Evolutionary conservation across 139 green algal species (phyloP), one percentile per base, ranked within the genome.

Genomic region (Parachlorella kessleri): DNA sequence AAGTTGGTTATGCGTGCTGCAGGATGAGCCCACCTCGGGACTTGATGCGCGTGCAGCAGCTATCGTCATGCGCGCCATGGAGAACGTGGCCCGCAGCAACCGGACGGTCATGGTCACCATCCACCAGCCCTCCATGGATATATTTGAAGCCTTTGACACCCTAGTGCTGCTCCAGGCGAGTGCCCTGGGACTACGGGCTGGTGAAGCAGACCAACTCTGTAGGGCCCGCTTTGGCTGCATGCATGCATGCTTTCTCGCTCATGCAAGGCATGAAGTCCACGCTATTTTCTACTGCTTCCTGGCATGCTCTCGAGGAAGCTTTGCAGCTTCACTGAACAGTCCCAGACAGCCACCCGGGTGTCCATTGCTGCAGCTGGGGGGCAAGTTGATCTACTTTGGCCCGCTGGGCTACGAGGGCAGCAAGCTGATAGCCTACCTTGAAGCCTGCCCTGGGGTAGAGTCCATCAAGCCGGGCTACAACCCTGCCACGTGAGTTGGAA

Each of bases 71-170:
- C 79, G 83, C 6, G 86, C 89, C 1, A 87, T 98, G 53, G 78
- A 85, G 32, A 96, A 95, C 78, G 90, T 95, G 18, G 93, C 88
- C 5, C 64, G 84, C 70, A 92, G 85, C 18, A 90, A 92, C 36
- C 87, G 93, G 63, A 96, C 94, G 7, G 90, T 98, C 14, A 92
- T 97, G 63, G 63, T 68, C 24, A 33, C 63, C 73, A 96, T 98
- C 77, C 94, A 98, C 81, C 94, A 98, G 82, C 94, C 94, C 28
- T 83, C 53, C 73, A 92, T 94, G 41, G 81, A 87, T 33, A 87
- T 89, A 32, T 89, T 89, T 39, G 78, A 91, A 70, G 67, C 84
- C 30, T 94, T 93, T 78, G 89, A 96, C 78, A 70, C 82, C 10
- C 85, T 98, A 72, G 76, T 79, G 38, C 48, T 83, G 18, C 30